Evolutionary conservation across 139 green algal genomes (phyloP).

Genomic region (Asterochloris sp.): DNA sequence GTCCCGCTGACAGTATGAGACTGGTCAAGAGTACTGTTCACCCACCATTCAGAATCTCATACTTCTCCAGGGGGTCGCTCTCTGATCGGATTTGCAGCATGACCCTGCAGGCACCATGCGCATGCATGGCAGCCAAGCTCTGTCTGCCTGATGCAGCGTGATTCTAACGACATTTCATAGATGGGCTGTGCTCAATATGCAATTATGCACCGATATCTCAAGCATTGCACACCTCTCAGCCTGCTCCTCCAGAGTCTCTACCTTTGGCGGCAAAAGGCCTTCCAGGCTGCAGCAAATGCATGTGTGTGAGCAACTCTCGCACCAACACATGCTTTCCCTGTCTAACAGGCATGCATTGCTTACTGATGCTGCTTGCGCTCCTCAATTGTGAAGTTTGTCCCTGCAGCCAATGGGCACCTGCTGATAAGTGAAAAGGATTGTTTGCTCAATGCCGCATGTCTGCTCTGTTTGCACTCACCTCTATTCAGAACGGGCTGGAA

Average conservation of each 20-base stretch:
- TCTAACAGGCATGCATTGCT: not conserved
- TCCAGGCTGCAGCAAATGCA: slow-evolving; percentile 25
- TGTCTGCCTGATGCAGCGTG: not conserved
- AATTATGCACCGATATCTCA: not conserved
- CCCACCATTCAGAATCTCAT: slow-evolving; percentile 2
- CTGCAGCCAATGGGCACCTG: too few relatives aligned
- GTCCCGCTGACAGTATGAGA: too few relatives aligned
- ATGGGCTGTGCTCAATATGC: not conserved
- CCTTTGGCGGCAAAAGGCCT: slow-evolving; percentile 37
- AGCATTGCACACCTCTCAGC: slow-evolving; percentile 21
- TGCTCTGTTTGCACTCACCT: slow-evolving; percentile 1
- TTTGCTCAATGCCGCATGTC: not conserved
- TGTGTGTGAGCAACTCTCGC: not conserved
- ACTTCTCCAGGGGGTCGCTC: not conserved
- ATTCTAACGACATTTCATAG: not conserved
- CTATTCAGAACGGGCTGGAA: slow-evolving; percentile 22
- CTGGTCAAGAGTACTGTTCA: too few relatives aligned
- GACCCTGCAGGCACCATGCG: slow-evolving; percentile 11
- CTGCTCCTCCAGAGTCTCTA: slow-evolving; percentile 39
- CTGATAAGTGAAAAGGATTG: not conserved
- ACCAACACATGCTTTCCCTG: not conserved
- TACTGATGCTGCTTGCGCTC: slow-evolving; percentile 22
- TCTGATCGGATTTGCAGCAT: slow-evolving; percentile 10
- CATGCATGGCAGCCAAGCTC: not conserved
- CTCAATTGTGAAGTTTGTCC: slow-evolving; percentile 20